Conservation (phyloP, 495 filamentous ascomycete genomes). For the Hypoxylon fuscum region DNA sequence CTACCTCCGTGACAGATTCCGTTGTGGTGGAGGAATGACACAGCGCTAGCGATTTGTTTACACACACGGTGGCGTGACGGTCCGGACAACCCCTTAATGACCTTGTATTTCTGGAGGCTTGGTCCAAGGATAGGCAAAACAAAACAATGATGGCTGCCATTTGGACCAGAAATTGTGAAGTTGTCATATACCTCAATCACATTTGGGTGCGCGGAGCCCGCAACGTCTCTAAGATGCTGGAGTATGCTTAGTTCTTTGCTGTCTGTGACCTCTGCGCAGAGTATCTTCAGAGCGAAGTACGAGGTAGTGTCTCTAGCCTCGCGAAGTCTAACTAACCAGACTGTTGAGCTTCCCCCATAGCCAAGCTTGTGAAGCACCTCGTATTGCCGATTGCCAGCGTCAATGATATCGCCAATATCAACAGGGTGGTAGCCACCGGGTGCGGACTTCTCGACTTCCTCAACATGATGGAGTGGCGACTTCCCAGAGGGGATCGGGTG, state of each 20-base stretch:
- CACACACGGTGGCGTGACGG: not conserved
- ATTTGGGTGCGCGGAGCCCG: constrained; percentile 40
- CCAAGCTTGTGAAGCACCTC: constrained; percentile 59
- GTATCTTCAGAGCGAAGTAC: constrained; percentile 2
- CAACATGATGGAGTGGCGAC: not conserved
- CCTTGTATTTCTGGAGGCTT: not conserved
- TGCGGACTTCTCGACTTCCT: not conserved
- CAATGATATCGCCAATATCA: constrained; percentile 48
- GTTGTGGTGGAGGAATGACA: not conserved
- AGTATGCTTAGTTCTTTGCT: constrained; percentile 27
- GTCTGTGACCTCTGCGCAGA: constrained; percentile 1
- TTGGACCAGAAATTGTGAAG: not conserved
- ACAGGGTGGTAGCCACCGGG: constrained; percentile 25
- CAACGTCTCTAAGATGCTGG: constrained; percentile 51
- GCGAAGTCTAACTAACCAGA: constrained; percentile 52
- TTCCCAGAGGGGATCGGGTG: too few species aligned
- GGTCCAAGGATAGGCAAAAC: constrained; percentile 2
- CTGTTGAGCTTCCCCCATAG: constrained; percentile 56
- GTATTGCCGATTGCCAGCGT: constrained; percentile 37
- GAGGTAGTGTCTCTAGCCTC: not conserved
- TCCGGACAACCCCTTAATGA: not conserved
- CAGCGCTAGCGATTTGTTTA: not conserved
- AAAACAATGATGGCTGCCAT: constrained; percentile 4
- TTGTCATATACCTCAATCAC: not conserved
- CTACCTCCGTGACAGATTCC: not conserved